Base-by-base conservation (phyloP, 805 yeast genomes). In the Ogataea zsoltii region DNA sequence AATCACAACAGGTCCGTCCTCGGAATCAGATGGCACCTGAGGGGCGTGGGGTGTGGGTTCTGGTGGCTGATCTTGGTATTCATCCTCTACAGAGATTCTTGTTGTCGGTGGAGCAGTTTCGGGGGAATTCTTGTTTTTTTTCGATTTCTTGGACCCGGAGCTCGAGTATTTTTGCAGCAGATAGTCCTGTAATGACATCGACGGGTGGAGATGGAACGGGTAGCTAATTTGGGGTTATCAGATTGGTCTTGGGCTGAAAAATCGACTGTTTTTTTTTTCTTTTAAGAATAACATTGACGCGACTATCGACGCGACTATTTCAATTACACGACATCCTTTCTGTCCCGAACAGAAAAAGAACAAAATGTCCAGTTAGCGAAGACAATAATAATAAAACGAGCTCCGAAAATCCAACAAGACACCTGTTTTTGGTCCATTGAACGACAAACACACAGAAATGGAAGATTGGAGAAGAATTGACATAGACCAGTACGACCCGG, bases 391-490 rank as follows among this genome's bases (percentile, higher is more conserved):
- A 31, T n/a, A 5, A 31, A 33, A 19, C 7, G 17, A 33, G 18
- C 16, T 19, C 15, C 25, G 14, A 2, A 37, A 15, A 10, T 10
- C 25, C 3, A 16, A n/a, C 9, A 7, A 5, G 17, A 11, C 34
- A 5, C 15, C 23, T 6, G 30, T 14, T 29, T 37, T n/a, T n/a
- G 25, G 28, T 10, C 33, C 21, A 18, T 10, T 15, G 17, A 30
- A 29, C n/a, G 19, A 28, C 25, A 6, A 16, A 18, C 25, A n/a
- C 18, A 26, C 7, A 14, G 19, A 28, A 30, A 79, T 80, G 80
- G 83, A 79, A 49, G 90, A 85, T 62, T 87, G 96, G 96, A 85
- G 99, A 78, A 82, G 94, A 76, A 88, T 92, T 57, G 96, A 94
- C 65, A 83, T 94, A 43, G 98, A 94, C 67, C 87, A 89, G 14